phyloP scores from a whole-genome alignment of 2,329 filamentous ascomycete genomes.

The Penicillium sp. region DNA sequence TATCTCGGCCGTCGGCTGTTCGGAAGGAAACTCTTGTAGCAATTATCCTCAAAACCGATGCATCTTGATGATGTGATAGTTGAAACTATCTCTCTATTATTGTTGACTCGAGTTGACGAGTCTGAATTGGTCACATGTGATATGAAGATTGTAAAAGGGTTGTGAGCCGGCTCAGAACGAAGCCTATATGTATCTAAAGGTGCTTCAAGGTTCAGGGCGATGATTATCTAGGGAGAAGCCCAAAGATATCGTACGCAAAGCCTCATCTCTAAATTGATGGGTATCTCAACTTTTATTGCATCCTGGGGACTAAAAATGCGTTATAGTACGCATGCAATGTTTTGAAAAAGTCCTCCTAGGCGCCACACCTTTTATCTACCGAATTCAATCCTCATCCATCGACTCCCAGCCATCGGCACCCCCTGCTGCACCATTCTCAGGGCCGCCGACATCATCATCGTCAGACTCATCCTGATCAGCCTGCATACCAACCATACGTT shows the following conservation, averaged over 20 bases:
- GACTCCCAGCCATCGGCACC: constrained; percentile 59
- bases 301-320: neutral
- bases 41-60: neutral
- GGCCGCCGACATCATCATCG: constrained; percentile 64
- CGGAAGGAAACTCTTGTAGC: neutral
- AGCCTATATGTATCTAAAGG: neutral
- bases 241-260: neutral
- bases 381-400: constrained; percentile 56
- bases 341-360: neutral
- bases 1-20: neutral
- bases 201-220: neutral
- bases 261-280: constrained; percentile 9
- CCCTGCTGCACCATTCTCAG: constrained; percentile 55
- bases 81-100: too few species aligned
- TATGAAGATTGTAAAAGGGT: too few species aligned
- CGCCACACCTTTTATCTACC: neutral
- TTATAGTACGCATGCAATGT: constrained; percentile 8
- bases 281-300: constrained; percentile 30
- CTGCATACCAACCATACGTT: constrained; percentile 77
- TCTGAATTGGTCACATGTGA: too few species aligned
- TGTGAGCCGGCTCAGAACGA: neutral
- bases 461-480: constrained; percentile 69
- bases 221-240: neutral
- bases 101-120: too few species aligned
- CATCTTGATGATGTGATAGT: too few species aligned